Percentiles rank a stretch among this genome's conserved stretches.
These are phyloP conservation scores for Cyclotella choctawhatcheeana DNA, from an alignment of 108 stramenopile species.

Conservation along the genomic window DNA sequence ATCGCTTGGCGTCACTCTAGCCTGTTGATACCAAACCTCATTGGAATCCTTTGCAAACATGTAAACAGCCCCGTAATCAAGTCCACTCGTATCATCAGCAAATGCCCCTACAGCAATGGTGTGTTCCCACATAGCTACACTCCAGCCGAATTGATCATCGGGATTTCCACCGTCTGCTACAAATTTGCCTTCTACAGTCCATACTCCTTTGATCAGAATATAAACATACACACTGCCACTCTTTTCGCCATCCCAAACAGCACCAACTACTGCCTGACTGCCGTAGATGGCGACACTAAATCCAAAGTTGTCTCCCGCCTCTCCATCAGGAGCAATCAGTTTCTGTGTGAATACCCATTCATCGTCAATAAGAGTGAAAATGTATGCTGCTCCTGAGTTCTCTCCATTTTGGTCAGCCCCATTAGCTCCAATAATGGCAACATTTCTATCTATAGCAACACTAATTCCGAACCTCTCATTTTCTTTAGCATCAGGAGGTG, in stretches of 20 bases:
- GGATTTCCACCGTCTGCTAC: slow-evolving; percentile 17
- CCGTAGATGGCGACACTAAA: slow-evolving; percentile 33
- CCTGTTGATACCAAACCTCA: slow-evolving; percentile 27
- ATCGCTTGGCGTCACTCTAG: slow-evolving; percentile 23
- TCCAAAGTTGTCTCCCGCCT: slow-evolving; percentile 32
- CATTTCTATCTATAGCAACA: slow-evolving; percentile 23
- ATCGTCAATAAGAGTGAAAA: slow-evolving; percentile 21
- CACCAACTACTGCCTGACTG: slow-evolving; percentile 28
- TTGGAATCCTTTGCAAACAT: slow-evolving; percentile 22
- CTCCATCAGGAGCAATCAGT: slow-evolving; percentile 29
- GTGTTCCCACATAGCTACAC: slow-evolving; percentile 32
- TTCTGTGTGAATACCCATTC: slow-evolving; percentile 26
- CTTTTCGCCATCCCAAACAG: slow-evolving; percentile 26
- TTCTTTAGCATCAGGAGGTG: slow-evolving; percentile 24
- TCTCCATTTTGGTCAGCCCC: slow-evolving; percentile 30
- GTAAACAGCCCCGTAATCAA: slow-evolving; percentile 34
- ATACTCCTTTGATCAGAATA: slow-evolving; percentile 10
- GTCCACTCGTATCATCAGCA: slow-evolving; percentile 32
- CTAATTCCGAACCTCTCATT: slow-evolving; percentile 31
- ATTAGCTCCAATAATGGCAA: slow-evolving; percentile 25
- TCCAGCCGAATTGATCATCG: slow-evolving; percentile 35
- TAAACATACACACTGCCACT: slow-evolving; percentile 29
- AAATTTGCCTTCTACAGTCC: slow-evolving; percentile 29
- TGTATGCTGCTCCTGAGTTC: slow-evolving; percentile 24
- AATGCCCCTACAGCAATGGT: slow-evolving; percentile 40